Evolutionary conservation across 1,139 yeast species (phyloP), one percentile per base, ranked within the genome.

Genomic region (Hemisphaericaspora lyxosophila): DNA sequence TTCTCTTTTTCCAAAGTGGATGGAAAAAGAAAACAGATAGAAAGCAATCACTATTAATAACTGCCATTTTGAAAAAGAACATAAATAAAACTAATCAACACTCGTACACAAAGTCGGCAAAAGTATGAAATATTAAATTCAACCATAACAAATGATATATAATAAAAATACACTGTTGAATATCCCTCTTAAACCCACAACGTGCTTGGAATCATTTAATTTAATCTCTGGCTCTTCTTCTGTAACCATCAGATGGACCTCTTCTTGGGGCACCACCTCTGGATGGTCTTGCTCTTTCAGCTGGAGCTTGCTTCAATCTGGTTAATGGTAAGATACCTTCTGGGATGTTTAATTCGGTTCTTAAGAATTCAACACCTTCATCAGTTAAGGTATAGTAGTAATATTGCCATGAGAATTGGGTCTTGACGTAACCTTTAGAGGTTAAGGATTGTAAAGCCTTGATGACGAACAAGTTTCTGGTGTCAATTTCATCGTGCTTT

Each of bases 381-480:
- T 94, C 97, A 70, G 97, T 92, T 73, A 94, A 87, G 81, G 98
- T 89, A 95, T 94, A 94, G 96, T 92, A 94, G 81, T 92, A 94
- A 84, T 88, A 88, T 85, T 90, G 97, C 99, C 99, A 92, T 65
- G 98, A 92, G 85, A 92, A 92, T 78, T 90, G 97, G 64, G 99
- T 92, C 87, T 90, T 89, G 76, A 92, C 97, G 83, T 67, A 92
- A 73, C 99, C 99, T 79, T 85, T 89, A 58, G 98, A 92, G 70
- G 96, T 89, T 75, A 92, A 86, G 53, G 97, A 90, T 82, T 92
- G 99, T 75, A 92, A 85, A 68, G 98, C 97, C 86, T 92, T 92
- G 82, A 92, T 89, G 73, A 92, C 99, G 70, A 72, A 90, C 74
- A 90, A 84, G 95, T 90, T 89, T 80, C 80, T 90, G 82, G 96